Conservation (phyloP, 257 asterid genomes). For the Salvia hispanica region DNA sequence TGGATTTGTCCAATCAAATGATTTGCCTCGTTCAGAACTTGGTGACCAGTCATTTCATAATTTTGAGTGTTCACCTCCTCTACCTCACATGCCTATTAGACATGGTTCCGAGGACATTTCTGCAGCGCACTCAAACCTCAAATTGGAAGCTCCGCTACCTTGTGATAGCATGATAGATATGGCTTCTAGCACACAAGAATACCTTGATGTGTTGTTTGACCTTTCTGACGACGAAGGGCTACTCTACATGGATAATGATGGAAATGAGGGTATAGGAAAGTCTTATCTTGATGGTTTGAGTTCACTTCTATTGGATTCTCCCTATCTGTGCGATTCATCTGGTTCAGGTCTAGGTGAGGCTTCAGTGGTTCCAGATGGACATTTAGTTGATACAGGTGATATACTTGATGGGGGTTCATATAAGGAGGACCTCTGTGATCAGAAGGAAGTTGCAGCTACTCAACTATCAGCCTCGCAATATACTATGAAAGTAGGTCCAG, state of each 20-base stretch:
- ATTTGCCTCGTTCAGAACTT: conserved; percentile 41
- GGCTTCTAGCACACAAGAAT: conserved; percentile 44
- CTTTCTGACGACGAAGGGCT: conserved; percentile 50
- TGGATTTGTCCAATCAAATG: conserved; percentile 37
- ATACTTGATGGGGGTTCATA: conserved; percentile 23
- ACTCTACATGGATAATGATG: conserved; percentile 41
- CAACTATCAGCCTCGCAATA: conserved; percentile 42
- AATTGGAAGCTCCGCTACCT: conserved; percentile 32
- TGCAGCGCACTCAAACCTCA: conserved; percentile 28
- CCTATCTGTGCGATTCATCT: conserved; percentile 37
- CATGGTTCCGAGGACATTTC: conserved; percentile 33
- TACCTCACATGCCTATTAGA: conserved; percentile 48
- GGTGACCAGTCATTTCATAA: conserved; percentile 42
- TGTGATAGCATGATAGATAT: conserved; percentile 33
- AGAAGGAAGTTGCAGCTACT: conserved; percentile 33
- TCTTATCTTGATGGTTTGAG: conserved; percentile 55
- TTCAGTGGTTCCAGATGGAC: conserved; percentile 35
- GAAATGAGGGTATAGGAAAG: conserved; percentile 43
- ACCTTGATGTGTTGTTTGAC: conserved; percentile 46
- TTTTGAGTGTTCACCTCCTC: conserved; percentile 43
- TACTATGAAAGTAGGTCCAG: conserved; percentile 51
- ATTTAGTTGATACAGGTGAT: conserved; percentile 30
- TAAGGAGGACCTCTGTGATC: conserved; percentile 32
- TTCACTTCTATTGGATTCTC: conserved; percentile 63
- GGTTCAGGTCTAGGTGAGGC: conserved; percentile 32